phyloP scores from a whole-genome alignment of 495 filamentous ascomycete genomes.

The Aspergillus homomorphus region DNA sequence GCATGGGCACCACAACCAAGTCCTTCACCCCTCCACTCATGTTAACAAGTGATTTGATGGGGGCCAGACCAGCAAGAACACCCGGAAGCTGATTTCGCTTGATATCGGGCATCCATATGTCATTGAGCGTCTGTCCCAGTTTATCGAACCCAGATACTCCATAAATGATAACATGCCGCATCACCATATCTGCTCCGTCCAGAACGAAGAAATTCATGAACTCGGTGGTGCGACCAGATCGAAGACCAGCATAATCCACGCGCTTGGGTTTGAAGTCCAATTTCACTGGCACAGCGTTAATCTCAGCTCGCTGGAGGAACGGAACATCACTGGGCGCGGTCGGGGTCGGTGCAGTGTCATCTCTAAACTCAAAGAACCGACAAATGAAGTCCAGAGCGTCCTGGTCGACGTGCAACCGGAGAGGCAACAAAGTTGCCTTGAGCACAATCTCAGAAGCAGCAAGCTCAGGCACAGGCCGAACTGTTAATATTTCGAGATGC shows the following conservation, averaged over 20 bases:
- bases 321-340: constrained; percentile 64
- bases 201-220: constrained; percentile 99
- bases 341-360: constrained; percentile 58
- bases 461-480: constrained; percentile 76
- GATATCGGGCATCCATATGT: constrained; percentile 97
- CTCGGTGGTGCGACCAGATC: constrained; percentile 97
- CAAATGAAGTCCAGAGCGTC: constrained; percentile 97
- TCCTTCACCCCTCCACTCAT: constrained; percentile 83
- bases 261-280: constrained; percentile 98
- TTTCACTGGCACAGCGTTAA: constrained; percentile 76
- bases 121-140: constrained; percentile 82
- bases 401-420: constrained; percentile 94
- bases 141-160: constrained; percentile 87
- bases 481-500: constrained; percentile 82
- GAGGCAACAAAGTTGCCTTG: constrained; percentile 77
- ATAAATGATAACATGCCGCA: constrained; percentile 87
- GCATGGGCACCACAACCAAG: constrained; percentile 82
- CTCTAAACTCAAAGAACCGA: constrained; percentile 96
- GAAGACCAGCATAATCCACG: constrained; percentile 88
- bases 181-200: constrained; percentile 80
- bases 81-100: constrained; percentile 85
- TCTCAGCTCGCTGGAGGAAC: constrained; percentile 86
- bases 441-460: constrained; percentile 89
- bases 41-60: constrained; percentile 84
- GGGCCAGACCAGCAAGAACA: constrained; percentile 85